Evolutionary conservation across 2,329 filamentous ascomycete genomes (phyloP), one percentile per base, ranked within the genome.

Genomic region (Metarhizium humberi): DNA sequence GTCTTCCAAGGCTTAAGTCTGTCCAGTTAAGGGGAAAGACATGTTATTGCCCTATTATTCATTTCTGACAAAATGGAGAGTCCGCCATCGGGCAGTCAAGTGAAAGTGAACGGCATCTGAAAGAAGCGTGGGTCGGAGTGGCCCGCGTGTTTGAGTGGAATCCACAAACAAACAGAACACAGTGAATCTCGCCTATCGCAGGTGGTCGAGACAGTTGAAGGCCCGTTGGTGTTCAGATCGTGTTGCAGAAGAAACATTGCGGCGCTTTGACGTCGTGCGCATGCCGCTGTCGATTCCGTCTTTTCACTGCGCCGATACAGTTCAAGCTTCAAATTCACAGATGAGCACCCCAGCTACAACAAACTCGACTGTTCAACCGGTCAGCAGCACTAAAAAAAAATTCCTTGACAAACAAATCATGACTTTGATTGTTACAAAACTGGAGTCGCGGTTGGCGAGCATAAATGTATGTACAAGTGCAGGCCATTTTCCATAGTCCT

Each of bases 51-150:
- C 25, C 25, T 25, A 25, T 25, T 25, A 4, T 25, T 25, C 25
- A 25, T 25, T 43, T 43, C 16, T 18, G 7, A 7, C 6, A 20
- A 45, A 13, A 6, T 30, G 45, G 13, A 48, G 45, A 48, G 18
- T 8, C 42, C 6, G 11, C 16, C 30, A 34, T 20, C 30, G 25
- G 14, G 42, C 18, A 32, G 38, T n/a, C 10, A 52, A 47, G 38
- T 53, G 40, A 53, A 49, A 49, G 32, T 48, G 45, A 53, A 16
- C 52, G 34, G 20, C 36, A 51, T 40, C 38, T 51, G 48, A 10
- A 14, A n/a, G 11, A 16, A 48, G 30, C 45, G 13, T 2, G 6
- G 20, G 45, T 48, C 45, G 30, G 45, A 14, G 20, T 48, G 45
- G 45, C 13, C 20, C 20, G n/a, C 45, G 20, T 30, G 45, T 48